Conservation (phyloP, 2,329 filamentous ascomycete species). For the Ilyonectria robusta region DNA sequence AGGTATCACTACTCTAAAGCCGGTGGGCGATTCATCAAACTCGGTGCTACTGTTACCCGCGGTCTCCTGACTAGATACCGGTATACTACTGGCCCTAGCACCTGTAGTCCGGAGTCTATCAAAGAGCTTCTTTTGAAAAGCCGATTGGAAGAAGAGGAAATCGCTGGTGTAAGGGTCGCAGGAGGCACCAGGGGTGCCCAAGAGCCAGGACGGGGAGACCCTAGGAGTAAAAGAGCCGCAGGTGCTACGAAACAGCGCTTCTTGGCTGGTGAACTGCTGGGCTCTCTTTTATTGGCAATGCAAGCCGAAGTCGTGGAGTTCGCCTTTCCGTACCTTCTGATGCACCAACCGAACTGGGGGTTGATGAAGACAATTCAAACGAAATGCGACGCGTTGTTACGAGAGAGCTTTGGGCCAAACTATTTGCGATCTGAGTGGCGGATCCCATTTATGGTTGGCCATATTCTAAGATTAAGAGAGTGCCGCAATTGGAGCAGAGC, state of each 20-base stretch:
- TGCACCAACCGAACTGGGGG: conserved; percentile 3
- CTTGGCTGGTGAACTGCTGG: conserved; percentile 47
- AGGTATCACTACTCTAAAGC: conserved; percentile 38
- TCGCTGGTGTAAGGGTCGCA: conserved; percentile 28
- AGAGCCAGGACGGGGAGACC: conserved; percentile 6
- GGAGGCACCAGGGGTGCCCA: conserved; percentile 38
- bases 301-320: conserved; percentile 55
- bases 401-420: not conserved
- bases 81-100: conserved; percentile 38
- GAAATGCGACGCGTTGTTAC: not conserved
- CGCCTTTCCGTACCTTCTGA: conserved; percentile 41
- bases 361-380: not conserved
- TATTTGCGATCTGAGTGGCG: not conserved
- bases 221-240: not conserved
- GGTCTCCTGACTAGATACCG: conserved; percentile 56
- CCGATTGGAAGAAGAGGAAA: conserved; percentile 43
- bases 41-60: conserved; percentile 49
- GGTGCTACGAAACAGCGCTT: conserved; percentile 13
- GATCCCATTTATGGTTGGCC: not conserved
- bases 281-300: conserved; percentile 51
- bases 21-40: conserved; percentile 48
- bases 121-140: conserved; percentile 53
- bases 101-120: conserved; percentile 53
- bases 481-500: not conserved
- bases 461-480: conserved; percentile 1